These are phyloP conservation scores for Paragyromitra xinjiangensis DNA, from an alignment of 495 filamentous ascomycete species.

Conservation along the genomic window DNA sequence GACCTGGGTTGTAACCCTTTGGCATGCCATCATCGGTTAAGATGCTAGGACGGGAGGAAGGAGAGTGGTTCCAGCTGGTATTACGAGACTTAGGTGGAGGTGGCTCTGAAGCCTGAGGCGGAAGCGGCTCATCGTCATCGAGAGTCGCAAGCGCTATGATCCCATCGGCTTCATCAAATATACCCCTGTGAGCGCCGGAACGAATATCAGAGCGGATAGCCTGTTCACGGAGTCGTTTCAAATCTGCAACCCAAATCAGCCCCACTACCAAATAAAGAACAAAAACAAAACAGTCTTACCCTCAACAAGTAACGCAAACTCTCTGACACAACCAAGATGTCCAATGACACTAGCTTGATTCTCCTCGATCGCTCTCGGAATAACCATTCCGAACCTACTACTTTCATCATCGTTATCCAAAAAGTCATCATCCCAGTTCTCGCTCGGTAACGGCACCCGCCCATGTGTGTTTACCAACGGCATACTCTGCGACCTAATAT, in stretches of 20 bases:
- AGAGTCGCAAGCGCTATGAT: constrained; percentile 86
- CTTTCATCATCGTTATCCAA: constrained; percentile 60
- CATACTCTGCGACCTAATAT: constrained; percentile 95
- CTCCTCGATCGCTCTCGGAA: constrained; percentile 83
- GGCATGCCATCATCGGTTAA: constrained; percentile 61
- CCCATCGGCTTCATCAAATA: constrained; percentile 87
- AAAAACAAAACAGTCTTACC: constrained; percentile 42
- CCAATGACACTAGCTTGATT: constrained; percentile 84
- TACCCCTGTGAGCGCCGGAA: constrained; percentile 67
- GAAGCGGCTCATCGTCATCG: constrained; percentile 73
- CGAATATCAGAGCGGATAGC: constrained; percentile 73
- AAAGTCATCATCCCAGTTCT: constrained; percentile 89
- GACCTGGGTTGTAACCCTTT: constrained; percentile 14
- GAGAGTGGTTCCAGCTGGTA: constrained; percentile 46
- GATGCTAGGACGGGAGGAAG: constrained; percentile 56
- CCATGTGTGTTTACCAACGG: constrained; percentile 67
- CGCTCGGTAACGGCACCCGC: constrained; percentile 65
- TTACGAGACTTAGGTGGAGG: constrained; percentile 38
- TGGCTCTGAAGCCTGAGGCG: constrained; percentile 52
- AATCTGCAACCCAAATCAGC: constrained; percentile 60
- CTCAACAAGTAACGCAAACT: constrained; percentile 82
- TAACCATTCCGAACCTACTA: constrained; percentile 66
- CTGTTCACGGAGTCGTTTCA: constrained; percentile 72
- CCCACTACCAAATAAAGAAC: constrained; percentile 9
- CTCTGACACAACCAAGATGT: constrained; percentile 85